Percentiles rank a stretch among this genome's conserved stretches.
Evolutionary conservation across 2,329 filamentous ascomycete species (phyloP).

Genomic region (Fusarium stilboides): DNA sequence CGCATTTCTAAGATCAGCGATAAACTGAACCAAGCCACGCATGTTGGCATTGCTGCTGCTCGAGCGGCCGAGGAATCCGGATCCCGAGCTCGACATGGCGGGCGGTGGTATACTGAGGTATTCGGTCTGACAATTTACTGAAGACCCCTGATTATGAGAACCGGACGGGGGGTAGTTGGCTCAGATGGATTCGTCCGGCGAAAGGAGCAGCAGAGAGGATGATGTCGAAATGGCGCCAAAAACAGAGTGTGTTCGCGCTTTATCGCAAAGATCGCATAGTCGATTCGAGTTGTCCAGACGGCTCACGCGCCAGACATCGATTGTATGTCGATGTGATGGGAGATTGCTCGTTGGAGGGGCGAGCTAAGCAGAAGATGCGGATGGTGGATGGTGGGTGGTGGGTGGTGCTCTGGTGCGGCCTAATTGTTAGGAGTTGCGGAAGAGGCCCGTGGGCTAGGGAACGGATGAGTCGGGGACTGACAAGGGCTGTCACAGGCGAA

Average conservation of each 20-base stretch:
- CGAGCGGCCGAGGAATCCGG: conserved; percentile 77
- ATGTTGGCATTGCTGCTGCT: conserved; percentile 77
- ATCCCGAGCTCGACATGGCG: conserved; percentile 70
- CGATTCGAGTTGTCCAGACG: conserved; percentile 44
- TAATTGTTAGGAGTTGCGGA: conserved; percentile 43
- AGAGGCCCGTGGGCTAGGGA: conserved; percentile 41
- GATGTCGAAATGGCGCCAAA: conserved; percentile 43
- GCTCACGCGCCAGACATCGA: conserved; percentile 51
- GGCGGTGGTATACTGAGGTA: conserved; percentile 30
- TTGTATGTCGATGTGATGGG: conserved; percentile 45
- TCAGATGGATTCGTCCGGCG: conserved; percentile 26
- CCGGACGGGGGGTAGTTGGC: conserved; percentile 26
- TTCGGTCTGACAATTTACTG: conserved; percentile 39
- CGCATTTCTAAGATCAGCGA: conserved; percentile 95
- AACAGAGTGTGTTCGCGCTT: conserved; percentile 43
- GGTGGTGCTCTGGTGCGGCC: conserved; percentile 37
- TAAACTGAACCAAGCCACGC: conserved; percentile 95
- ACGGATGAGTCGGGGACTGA: conserved; percentile 38
- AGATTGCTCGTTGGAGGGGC: conserved; percentile 49
- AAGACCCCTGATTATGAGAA: conserved; percentile 46
- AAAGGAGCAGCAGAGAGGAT: conserved; percentile 17
- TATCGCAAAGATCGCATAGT: conserved; percentile 55
- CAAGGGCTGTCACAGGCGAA: conserved; percentile 13
- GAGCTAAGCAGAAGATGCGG: conserved; percentile 46
- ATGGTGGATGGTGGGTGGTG: conserved; percentile 46